A percentile compares a stretch with the other conserved stretches of the same genome.
These are phyloP conservation scores for Penicillium sp. DNA, from an alignment of 2,329 filamentous ascomycete species.

Conservation along the genomic window DNA sequence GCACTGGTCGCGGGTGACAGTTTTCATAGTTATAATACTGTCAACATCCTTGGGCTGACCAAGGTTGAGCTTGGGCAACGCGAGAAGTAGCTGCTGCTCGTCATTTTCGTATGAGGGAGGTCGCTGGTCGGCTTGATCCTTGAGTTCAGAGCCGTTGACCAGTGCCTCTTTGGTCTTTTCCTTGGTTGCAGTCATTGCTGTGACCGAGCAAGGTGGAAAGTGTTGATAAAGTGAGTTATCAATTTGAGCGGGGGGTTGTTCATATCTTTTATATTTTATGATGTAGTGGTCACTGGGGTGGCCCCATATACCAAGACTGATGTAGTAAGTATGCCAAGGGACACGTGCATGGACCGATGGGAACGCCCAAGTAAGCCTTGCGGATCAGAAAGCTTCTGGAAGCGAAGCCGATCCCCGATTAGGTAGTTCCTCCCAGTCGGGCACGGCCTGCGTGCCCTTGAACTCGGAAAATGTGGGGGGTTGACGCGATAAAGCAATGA, in stretches of 20 bases:
- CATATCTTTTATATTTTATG: neutral
- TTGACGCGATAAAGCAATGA: no score
- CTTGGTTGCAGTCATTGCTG: conserved; percentile 14
- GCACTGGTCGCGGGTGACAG: conserved; percentile 55
- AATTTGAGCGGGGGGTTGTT: neutral
- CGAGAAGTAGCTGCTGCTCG: conserved; percentile 4
- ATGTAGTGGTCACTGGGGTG: neutral
- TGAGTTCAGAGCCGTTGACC: neutral
- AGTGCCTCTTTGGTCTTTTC: conserved; percentile 12
- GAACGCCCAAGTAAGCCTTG: neutral
- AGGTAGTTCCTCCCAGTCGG: neutral
- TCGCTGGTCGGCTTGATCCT: neutral
- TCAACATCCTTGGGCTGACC: neutral
- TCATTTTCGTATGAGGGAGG: conserved; percentile 31
- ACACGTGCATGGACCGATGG: neutral
- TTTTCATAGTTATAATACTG: conserved; percentile 7
- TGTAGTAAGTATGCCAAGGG: neutral
- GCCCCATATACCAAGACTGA: neutral
- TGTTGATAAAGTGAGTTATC: neutral
- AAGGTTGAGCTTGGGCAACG: conserved; percentile 30
- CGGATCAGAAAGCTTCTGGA: neutral
- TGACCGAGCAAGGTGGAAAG: neutral
- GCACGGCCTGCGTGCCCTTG: neutral
- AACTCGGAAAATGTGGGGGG: neutral
- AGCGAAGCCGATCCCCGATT: neutral